Base-by-base conservation (phyloP, 2,329 filamentous ascomycete species). In the Aspergillus terreus region DNA sequence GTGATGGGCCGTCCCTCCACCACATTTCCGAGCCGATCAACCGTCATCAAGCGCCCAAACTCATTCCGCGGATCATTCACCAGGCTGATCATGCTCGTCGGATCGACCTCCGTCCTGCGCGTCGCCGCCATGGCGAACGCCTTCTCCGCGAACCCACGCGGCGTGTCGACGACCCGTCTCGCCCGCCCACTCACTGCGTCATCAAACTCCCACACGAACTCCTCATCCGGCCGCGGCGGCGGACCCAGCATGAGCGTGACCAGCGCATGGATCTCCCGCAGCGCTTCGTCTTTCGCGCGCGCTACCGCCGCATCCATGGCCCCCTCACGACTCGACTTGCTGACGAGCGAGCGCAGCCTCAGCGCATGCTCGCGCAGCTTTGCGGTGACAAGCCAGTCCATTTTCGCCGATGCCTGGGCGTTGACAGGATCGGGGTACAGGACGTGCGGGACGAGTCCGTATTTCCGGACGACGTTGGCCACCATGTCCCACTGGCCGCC, bases 401-500 rank as follows among this genome's bases (percentile, higher is more conserved):
- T 83, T 15, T 82, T 77, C 1, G 77, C 71, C 23, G 86, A 89
- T 61, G 85, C 84, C 75, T 81, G 81, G 4, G 90, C 88, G 67
- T 89, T 92, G 78, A 82, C 92, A 49, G 81, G 84, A 67, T 95
- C 91, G 0, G 90, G 90, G 66, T 94, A 95, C 2, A 95, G 72
- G 0, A 78, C 74, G 67, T 95, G 88, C 3, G 90, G 90, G 0
- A 94, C 86, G n/a, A 95, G 81, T 25, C 91, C 91, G 64, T 95
- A 95, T 73, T 95, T 95, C 42, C 82, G 74, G 4, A 95, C 88
- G 9, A 95, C 76, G 63, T 95, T 95, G 58, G 84, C 87, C 2
- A 91, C 86, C 90, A 95, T 95, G 69, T 95, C 90, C 89, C 89
- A 95, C 69, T 95, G 90, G 0, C 91, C 90, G 25, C 91, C 90